phyloP scores from a whole-genome alignment of 2,329 filamentous ascomycete genomes.

The Ophiostoma fasciatum region DNA sequence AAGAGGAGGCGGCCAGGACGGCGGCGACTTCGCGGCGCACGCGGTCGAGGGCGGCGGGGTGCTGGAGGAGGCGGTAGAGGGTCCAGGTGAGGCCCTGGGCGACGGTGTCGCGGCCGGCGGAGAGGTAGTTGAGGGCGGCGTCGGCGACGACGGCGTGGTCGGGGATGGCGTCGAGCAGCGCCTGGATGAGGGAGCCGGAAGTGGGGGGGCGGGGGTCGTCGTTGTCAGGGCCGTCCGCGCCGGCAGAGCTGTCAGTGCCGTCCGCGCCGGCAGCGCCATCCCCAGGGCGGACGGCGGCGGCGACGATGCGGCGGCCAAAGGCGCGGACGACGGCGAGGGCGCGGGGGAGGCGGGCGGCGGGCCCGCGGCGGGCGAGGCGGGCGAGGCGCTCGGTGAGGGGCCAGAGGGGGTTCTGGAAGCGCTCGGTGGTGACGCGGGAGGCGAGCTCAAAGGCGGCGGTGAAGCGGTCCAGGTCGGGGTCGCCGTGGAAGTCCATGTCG shows the following conservation, averaged over 20 bases:
- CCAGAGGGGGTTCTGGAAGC: slow-evolving; percentile 54
- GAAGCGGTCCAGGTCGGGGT: slow-evolving; percentile 47
- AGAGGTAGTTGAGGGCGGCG: slow-evolving; percentile 51
- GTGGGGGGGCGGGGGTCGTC: slow-evolving; percentile 11
- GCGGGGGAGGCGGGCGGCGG: slow-evolving; percentile 27
- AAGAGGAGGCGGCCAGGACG: slow-evolving; percentile 13
- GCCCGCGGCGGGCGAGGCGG: too few species aligned
- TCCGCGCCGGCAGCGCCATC: slow-evolving; percentile 4
- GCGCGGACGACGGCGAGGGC: slow-evolving; percentile 28
- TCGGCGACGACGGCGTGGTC: slow-evolving; percentile 44
- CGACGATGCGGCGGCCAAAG: slow-evolving; percentile 43
- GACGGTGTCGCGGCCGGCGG: slow-evolving; percentile 48
- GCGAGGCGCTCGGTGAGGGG: slow-evolving; percentile 39
- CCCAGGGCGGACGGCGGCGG: slow-evolving; percentile 32
- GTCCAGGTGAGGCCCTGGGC: slow-evolving; percentile 52
- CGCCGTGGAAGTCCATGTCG: slow-evolving; percentile 50
- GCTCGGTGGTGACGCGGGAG: slow-evolving; percentile 41
- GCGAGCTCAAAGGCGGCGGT: slow-evolving; percentile 46
- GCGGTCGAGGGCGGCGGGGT: slow-evolving; percentile 25
- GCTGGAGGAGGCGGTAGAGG: slow-evolving; percentile 42
- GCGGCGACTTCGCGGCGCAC: slow-evolving; percentile 28
- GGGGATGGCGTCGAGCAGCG: slow-evolving; percentile 39
- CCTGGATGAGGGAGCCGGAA: slow-evolving; percentile 45
- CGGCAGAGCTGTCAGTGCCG: background rate
- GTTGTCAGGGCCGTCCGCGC: background rate